Base-by-base conservation (phyloP, 2,329 filamentous ascomycete species). In the Akanthomyces muscarius region DNA sequence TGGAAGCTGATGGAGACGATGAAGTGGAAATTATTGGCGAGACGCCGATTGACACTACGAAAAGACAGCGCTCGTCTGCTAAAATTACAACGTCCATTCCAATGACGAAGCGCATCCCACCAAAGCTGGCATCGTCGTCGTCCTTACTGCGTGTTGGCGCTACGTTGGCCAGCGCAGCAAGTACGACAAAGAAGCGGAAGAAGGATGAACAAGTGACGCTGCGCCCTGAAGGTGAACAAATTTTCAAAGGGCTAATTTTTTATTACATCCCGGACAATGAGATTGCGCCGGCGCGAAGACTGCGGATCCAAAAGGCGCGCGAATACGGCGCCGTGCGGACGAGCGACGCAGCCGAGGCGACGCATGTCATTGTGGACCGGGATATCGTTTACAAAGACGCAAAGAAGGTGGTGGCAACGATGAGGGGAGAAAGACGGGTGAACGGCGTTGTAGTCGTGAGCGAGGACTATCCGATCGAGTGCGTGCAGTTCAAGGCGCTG, bases 251-350 rank as follows among this genome's bases (percentile, higher is more conserved):
- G 0, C 73, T 90, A n/a, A 73, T 76, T 0, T 89, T 92, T 66
- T 90, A 86, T 75, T 97, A 95, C 72, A 85, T 96, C 6, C 94
- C 92, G 0, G 90, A 95, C 67, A 86, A 92, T 66, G 89, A 94
- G 66, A 82, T 89, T 53, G 85, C 88, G 38, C 83, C 84, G 13
- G 80, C 84, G 8, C 84, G 93, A 45, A 85, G 84, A 61, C 75
- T 87, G 63, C 87, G 90, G 4, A 96, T 97, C 59, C 83, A 83
- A 36, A 92, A 89, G 72, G 88, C 90, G 0, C 82, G 86, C 58
- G 87, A 92, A 69, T 87, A 87, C 72, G 94, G 94, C 50, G 94
- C 89, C 1, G 77, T 73, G 1, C 95, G 92, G 87, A 83, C 86
- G 33, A 82, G 81, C 57, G 75, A 80, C 0, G 84, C 88, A 71